A percentile compares a stretch with the other conserved stretches of the same genome.
Conservation (phyloP, 768 basidiomycete genomes). For the Kwoniella mangroviensis region DNA sequence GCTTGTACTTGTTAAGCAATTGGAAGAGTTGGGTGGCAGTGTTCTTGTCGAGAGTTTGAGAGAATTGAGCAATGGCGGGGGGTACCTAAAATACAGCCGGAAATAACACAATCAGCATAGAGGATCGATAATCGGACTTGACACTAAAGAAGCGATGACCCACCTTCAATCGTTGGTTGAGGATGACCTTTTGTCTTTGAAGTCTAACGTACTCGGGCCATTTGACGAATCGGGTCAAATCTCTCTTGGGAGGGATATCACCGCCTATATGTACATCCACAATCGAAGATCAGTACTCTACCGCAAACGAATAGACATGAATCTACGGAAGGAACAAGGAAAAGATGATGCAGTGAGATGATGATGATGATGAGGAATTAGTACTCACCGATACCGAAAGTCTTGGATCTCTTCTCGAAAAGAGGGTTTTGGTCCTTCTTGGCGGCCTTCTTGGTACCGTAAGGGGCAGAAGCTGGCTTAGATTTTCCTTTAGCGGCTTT, state of each 20-base stretch:
- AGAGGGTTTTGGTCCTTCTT: slow-evolving; percentile 85
- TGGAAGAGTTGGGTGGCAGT: slow-evolving; percentile 98
- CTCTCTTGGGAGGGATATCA: slow-evolving; percentile 84
- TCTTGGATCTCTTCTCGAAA: slow-evolving; percentile 85
- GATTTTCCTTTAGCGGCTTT: slow-evolving; percentile 59
- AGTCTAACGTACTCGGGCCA: slow-evolving; percentile 99
- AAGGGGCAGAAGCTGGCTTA: slow-evolving; percentile 58
- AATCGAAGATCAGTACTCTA: background rate
- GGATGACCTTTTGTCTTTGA: slow-evolving; percentile 97
- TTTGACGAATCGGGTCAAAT: slow-evolving; percentile 96
- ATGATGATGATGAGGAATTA: slow-evolving; percentile 8
- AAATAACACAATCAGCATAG: background rate
- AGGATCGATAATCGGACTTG: background rate
- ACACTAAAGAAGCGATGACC: background rate
- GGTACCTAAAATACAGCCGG: slow-evolving; percentile 66
- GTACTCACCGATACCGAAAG: slow-evolving; percentile 88
- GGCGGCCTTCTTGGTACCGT: slow-evolving; percentile 71
- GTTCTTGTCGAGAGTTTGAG: slow-evolving; percentile 96
- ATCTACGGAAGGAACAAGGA: no score
- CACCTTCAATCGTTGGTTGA: slow-evolving; percentile 89
- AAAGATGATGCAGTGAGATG: background rate
- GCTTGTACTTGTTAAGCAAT: slow-evolving; percentile 83
- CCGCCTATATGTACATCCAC: slow-evolving; percentile 67
- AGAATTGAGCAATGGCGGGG: slow-evolving; percentile 96
- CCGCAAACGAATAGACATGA: background rate